phyloP scores from a whole-genome alignment of 2,329 filamentous ascomycete species.

The Bipolaris victoriae region DNA sequence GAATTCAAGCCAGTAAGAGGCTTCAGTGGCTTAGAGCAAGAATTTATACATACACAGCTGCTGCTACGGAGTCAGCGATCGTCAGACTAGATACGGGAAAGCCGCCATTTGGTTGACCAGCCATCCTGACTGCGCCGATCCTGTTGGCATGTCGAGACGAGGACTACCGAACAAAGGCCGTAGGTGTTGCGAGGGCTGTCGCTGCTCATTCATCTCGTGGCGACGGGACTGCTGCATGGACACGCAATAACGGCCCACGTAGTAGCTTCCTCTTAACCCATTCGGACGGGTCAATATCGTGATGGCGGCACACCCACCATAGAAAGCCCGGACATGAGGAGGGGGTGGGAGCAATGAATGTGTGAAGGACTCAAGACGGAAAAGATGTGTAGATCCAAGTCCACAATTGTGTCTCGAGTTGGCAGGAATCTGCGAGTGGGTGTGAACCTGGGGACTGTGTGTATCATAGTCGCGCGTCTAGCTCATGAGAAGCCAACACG shows the following conservation, averaged over 20 bases:
- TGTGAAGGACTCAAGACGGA: slow-evolving; percentile 58
- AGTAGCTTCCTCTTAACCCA: slow-evolving; percentile 57
- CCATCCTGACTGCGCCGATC: slow-evolving; percentile 56
- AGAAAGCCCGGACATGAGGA: slow-evolving; percentile 53
- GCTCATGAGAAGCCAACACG: slow-evolving; percentile 40
- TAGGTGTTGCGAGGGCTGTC: slow-evolving; percentile 52
- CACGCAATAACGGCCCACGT: slow-evolving; percentile 55
- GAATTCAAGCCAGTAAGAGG: slow-evolving; percentile 47
- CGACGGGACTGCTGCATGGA: slow-evolving; percentile 41
- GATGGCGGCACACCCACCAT: slow-evolving; percentile 53
- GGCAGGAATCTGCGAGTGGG: slow-evolving; percentile 39
- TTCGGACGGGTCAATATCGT: slow-evolving; percentile 50
- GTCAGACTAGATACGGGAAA: slow-evolving; percentile 55
- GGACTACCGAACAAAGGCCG: slow-evolving; percentile 52
- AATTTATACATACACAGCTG: slow-evolving; percentile 54
- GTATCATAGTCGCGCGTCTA: slow-evolving; percentile 53
- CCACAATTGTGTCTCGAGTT: slow-evolving; percentile 51
- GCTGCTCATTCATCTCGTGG: slow-evolving; percentile 48
- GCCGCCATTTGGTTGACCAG: slow-evolving; percentile 51
- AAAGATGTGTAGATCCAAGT: slow-evolving; percentile 56
- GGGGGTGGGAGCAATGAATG: slow-evolving; percentile 12
- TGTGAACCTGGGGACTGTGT: slow-evolving; percentile 49
- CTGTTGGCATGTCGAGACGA: slow-evolving; percentile 44
- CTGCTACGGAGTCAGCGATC: slow-evolving; percentile 52
- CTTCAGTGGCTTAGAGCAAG: slow-evolving; percentile 52